Base-by-base conservation (phyloP, 176 grass and related monocot genomes). In the Cocos nucifera region DNA sequence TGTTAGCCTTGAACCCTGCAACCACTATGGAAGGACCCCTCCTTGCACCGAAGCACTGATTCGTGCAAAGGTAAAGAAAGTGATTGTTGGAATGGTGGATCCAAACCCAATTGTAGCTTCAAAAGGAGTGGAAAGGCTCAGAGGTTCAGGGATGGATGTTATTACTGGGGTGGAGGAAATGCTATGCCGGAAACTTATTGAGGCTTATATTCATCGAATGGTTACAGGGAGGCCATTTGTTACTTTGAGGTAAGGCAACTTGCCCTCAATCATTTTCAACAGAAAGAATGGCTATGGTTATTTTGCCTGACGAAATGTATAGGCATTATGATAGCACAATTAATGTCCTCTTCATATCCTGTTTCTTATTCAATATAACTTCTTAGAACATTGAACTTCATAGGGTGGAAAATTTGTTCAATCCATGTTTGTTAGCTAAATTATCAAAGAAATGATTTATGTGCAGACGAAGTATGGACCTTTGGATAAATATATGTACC, bases 91-190 rank as follows among this genome's bases (percentile, higher is more conserved):
- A 18, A 92, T 92, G 93, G 80, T 80, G 0, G 93, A 98, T 56
- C 93, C 88, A 58, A 98, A 98, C 73, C 87, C 93, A 30, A 88
- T 98, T 22, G 93, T 98, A 7, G 73, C 79, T 22, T 98, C 84
- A 3, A 91, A 92, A 78, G 93, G 93, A 72, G 80, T 98, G 57
- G 84, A 98, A 71, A 92, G 62, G 51, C 78, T 98, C 22, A 71
- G 51, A 78, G 30, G 61, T 28, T 82, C 82, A 1, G 84, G 88
- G 3, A 98, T 98, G 68, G 69, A 78, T 53, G 83, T 88, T 50
- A 74, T 57, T 64, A 64, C 79, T 5, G 87, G 87, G 0, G 62
- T 88, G 27, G 92, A 91, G 61, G 92, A 97, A 77, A 62, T 52
- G 4, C 64, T 90, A 51, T 97, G 92, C 18, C 69, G 56, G 17